Conservation (phyloP, 1,284 basidiomycete genomes). For the Abortiporus biennis region DNA sequence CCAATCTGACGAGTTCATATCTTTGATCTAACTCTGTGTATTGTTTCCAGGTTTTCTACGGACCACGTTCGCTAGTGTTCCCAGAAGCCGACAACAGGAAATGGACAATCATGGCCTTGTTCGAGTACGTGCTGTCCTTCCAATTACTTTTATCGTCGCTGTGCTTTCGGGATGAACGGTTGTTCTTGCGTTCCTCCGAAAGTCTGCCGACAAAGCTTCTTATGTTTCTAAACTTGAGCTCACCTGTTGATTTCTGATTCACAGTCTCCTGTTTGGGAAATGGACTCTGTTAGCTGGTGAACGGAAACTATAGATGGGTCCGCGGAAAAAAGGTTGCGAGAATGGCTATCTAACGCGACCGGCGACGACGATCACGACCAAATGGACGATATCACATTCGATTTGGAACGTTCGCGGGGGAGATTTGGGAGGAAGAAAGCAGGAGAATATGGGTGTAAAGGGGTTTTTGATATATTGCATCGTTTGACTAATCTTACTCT, state of each 20-base stretch:
- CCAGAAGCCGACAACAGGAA: constrained; percentile 82
- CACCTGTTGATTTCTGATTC: background rate
- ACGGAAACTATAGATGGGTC: constrained; percentile 1
- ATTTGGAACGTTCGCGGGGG: constrained; percentile 9
- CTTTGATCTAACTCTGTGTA: background rate
- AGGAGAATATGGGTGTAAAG: too few relatives aligned
- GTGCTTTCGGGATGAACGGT: background rate
- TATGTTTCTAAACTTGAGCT: background rate
- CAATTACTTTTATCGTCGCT: background rate
- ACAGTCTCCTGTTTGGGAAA: constrained; percentile 45
- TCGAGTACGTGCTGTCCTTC: constrained; percentile 55
- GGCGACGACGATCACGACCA: background rate
- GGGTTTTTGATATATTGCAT: too few relatives aligned
- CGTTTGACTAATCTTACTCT: too few relatives aligned
- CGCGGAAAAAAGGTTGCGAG: too few relatives aligned
- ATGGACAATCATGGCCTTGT: constrained; percentile 90
- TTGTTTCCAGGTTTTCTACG: constrained; percentile 39
- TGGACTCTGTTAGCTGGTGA: constrained; percentile 30
- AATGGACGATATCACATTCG: background rate
- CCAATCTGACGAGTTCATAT: background rate
- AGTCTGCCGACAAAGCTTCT: too few relatives aligned
- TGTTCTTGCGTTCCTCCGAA: constrained; percentile 9
- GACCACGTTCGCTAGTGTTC: constrained; percentile 70
- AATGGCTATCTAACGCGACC: background rate
- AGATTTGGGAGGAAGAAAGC: too few relatives aligned